Evolutionary conservation across 2,329 filamentous ascomycete genomes (phyloP).

Genomic region (Fusarium sp.): DNA sequence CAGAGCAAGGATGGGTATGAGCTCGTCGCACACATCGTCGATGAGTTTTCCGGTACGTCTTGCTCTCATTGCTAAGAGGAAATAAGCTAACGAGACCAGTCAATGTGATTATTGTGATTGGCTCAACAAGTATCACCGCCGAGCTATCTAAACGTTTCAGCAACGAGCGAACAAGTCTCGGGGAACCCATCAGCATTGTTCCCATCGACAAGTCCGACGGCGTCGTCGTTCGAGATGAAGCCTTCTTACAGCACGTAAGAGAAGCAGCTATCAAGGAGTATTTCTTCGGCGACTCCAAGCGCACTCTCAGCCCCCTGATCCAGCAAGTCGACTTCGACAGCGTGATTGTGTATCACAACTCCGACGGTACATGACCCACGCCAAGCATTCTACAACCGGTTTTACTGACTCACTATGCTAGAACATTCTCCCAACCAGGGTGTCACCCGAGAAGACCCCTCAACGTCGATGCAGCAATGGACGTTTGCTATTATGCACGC

Average conservation of each 20-base stretch:
- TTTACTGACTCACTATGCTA: constrained; percentile 26
- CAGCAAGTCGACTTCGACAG: constrained; percentile 83
- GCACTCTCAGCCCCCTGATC: constrained; percentile 85
- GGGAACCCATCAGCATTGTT: constrained; percentile 78
- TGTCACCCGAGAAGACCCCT: constrained; percentile 72
- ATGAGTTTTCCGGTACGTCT: constrained; percentile 61
- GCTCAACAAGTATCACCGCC: constrained; percentile 78
- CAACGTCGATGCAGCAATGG: constrained; percentile 77
- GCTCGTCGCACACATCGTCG: constrained; percentile 77
- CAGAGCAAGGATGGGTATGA: constrained; percentile 76
- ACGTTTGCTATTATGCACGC: constrained; percentile 88
- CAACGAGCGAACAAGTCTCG: constrained; percentile 61
- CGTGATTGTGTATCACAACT: constrained; percentile 76
- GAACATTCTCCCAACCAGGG: constrained; percentile 48
- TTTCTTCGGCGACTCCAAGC: constrained; percentile 85
- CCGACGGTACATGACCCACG: constrained; percentile 61
- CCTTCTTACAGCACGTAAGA: constrained; percentile 76
- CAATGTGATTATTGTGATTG: constrained; percentile 83
- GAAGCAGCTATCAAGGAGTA: constrained; percentile 88
- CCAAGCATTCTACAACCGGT: background rate
- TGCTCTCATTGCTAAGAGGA: background rate
- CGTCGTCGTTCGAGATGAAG: constrained; percentile 77
- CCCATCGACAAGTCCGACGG: constrained; percentile 87
- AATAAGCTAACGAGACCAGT: constrained; percentile 64
- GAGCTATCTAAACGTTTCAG: constrained; percentile 78